Evolutionary conservation across 129 eudicot genomes (phyloP).

Genomic region (Ambrosia artemisiifolia): DNA sequence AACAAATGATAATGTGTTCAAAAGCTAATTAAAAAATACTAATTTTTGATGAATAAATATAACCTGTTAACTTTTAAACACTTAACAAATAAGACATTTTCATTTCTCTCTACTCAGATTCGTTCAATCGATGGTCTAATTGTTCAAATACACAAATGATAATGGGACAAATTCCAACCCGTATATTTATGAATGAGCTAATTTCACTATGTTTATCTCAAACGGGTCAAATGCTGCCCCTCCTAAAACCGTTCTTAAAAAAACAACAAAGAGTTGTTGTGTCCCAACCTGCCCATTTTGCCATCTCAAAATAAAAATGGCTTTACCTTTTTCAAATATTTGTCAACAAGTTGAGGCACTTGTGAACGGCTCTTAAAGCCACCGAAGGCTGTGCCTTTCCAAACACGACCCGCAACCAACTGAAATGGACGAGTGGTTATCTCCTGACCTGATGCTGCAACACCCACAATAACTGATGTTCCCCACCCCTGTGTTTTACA

Average conservation of each 20-base stretch:
- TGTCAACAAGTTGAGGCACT: conserved; percentile 94
- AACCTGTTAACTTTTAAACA: no score
- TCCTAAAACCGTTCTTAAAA: no score
- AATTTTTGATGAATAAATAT: no score
- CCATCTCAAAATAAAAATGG: no score
- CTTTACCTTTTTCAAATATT: conserved; percentile 78
- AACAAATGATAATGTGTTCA: not conserved
- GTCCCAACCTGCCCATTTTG: no score
- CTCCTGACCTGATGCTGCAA: conserved; percentile 99
- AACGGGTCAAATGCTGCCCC: no score
- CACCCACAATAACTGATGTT: conserved; percentile 98
- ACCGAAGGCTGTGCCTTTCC: conserved; percentile 98
- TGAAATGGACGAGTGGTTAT: conserved; percentile 94
- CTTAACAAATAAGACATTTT: no score
- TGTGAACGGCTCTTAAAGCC: conserved; percentile 97
- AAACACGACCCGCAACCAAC: conserved; percentile 94
- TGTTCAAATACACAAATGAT: not conserved
- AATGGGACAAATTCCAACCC: not conserved
- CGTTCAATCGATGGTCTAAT: no score
- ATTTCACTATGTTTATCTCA: no score
- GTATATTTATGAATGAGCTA: not conserved
- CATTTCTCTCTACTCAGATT: no score
- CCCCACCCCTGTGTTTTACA: conserved; percentile 88
- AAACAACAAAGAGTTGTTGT: no score
- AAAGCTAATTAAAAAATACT: no score